phyloP scores from a whole-genome alignment of 352 stramenopile species.

The Aphanomyces stellatus region DNA sequence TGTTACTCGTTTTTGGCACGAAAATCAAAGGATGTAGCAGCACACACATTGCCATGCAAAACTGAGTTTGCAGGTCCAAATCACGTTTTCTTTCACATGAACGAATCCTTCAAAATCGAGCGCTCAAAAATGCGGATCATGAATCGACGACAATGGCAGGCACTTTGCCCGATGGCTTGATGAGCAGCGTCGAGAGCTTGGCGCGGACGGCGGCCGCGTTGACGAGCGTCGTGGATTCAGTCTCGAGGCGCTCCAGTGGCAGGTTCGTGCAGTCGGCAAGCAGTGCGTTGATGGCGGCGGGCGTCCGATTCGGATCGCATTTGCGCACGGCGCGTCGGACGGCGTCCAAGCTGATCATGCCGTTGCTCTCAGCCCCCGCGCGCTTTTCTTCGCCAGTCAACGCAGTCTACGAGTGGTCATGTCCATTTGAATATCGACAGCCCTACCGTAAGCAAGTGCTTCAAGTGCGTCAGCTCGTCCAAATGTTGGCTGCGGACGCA shows the following conservation, averaged over 20 bases:
- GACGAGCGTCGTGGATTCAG: not conserved
- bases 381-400: not conserved
- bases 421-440: too few relatives aligned
- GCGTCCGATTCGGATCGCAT: not conserved
- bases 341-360: constrained; percentile 8
- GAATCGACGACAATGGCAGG: too few relatives aligned
- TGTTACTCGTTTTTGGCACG: too few relatives aligned
- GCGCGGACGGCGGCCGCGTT: not conserved
- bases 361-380: not conserved
- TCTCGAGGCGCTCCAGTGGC: not conserved
- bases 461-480: not conserved
- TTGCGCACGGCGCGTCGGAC: not conserved
- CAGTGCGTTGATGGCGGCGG: not conserved
- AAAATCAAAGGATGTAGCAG: too few relatives aligned
- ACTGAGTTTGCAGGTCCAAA: too few relatives aligned
- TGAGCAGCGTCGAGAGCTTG: not conserved
- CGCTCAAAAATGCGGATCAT: too few relatives aligned
- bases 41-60: too few relatives aligned
- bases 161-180: constrained; percentile 1
- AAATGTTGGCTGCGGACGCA: not conserved
- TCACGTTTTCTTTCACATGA: too few relatives aligned
- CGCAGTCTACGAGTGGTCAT: too few relatives aligned
- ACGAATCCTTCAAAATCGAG: too few relatives aligned
- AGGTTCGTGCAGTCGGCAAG: not conserved
- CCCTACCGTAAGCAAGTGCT: not conserved